Percentiles rank a stretch among this genome's conserved stretches.
Evolutionary conservation across 441 rosid genomes (phyloP).

Genomic region (Erodium chrysanthum): DNA sequence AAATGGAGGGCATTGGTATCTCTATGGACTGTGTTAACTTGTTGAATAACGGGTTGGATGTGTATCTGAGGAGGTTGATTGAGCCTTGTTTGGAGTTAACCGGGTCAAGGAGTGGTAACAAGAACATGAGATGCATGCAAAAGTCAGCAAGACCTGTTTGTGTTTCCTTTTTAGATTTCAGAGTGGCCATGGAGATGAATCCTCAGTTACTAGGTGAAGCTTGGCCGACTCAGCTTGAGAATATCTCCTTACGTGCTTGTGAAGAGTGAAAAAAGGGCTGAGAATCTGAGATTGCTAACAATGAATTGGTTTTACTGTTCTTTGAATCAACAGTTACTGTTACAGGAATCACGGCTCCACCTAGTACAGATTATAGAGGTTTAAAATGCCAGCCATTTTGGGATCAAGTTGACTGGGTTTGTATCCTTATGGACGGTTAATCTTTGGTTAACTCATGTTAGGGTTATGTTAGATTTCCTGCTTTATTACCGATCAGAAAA

Average conservation of each 20-base stretch:
- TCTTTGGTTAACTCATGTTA: too few species aligned
- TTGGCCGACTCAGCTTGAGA: slow-evolving; percentile 67
- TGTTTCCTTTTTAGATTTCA: slow-evolving; percentile 47
- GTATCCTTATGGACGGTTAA: too few species aligned
- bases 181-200: slow-evolving; percentile 53
- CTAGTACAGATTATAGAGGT: neutral
- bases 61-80: slow-evolving; percentile 53
- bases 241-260: slow-evolving; percentile 31
- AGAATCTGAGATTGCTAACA: too few species aligned
- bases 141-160: slow-evolving; percentile 16
- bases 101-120: slow-evolving; percentile 27
- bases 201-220: slow-evolving; percentile 65
- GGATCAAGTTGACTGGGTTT: neutral
- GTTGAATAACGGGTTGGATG: slow-evolving; percentile 58
- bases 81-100: slow-evolving; percentile 56
- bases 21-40: slow-evolving; percentile 43
- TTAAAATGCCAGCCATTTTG: neutral
- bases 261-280: slow-evolving; percentile 28
- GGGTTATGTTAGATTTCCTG: neutral
- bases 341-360: neutral
- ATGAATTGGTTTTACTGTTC: too few species aligned
- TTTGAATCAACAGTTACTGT: neutral
- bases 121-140: slow-evolving; percentile 16
- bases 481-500: neutral
- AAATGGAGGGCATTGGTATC: slow-evolving; percentile 43